phyloP scores from a whole-genome alignment of 768 basidiomycete genomes.

The Pulveroboletus sp. region DNA sequence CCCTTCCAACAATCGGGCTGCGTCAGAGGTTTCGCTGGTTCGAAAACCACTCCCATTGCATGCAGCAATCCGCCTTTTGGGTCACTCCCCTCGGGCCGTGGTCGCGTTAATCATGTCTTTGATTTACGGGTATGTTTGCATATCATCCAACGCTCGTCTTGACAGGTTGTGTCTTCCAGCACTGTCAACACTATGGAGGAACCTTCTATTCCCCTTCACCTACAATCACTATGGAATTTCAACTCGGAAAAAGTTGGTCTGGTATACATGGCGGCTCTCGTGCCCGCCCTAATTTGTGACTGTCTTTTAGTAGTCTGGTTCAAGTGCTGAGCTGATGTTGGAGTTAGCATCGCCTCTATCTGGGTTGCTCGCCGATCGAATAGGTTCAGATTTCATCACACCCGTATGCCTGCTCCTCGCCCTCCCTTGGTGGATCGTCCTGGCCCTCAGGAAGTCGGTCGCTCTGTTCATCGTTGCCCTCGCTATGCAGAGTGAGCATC shows the following conservation, averaged over 20 bases:
- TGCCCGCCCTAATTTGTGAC: constrained; percentile 66
- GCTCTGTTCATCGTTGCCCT: constrained; percentile 36
- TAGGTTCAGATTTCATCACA: constrained; percentile 56
- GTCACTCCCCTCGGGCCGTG: constrained; percentile 48
- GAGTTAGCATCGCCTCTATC: constrained; percentile 51
- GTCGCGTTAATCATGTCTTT: constrained; percentile 44
- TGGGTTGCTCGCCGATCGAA: constrained; percentile 57
- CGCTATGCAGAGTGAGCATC: constrained; percentile 51
- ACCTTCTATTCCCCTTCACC: constrained; percentile 54
- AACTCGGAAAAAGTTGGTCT: constrained; percentile 55
- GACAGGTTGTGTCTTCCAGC: constrained; percentile 28
- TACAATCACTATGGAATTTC: constrained; percentile 49
- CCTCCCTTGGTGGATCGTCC: constrained; percentile 61
- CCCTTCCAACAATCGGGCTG: neutral
- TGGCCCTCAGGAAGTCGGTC: constrained; percentile 54
- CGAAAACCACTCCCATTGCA: constrained; percentile 36
- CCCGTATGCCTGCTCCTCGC: constrained; percentile 46
- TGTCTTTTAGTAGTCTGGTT: neutral
- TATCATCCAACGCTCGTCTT: neutral
- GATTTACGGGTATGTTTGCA: constrained; percentile 49
- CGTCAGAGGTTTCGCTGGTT: constrained; percentile 11
- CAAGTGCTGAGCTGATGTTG: neutral
- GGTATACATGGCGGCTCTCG: constrained; percentile 62
- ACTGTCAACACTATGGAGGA: constrained; percentile 50
- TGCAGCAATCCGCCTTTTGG: constrained; percentile 40